A percentile compares a stretch with the other conserved stretches of the same genome.
Evolutionary conservation across 441 rosid genomes (phyloP).

Genomic region (Gossypium schwendimanii): DNA sequence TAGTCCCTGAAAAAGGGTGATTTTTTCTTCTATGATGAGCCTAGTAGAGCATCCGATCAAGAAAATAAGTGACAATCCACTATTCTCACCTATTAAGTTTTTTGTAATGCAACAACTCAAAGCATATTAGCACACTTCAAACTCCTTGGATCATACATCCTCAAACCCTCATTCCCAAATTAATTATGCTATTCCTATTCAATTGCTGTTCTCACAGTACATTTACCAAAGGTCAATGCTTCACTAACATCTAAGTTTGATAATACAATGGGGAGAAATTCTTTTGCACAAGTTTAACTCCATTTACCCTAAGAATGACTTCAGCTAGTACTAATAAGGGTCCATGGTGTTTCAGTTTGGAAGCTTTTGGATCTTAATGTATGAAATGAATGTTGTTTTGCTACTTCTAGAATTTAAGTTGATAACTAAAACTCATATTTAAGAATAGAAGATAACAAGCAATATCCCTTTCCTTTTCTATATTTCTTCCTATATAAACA

Average conservation of each 20-base stretch:
- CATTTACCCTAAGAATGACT: background rate
- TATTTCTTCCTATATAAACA: too few relatives aligned
- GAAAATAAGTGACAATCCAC: background rate
- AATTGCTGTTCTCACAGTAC: background rate
- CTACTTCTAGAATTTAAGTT: background rate
- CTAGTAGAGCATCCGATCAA: background rate
- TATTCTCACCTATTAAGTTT: background rate
- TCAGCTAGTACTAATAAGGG: background rate
- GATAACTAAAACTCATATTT: background rate
- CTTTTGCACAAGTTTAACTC: background rate
- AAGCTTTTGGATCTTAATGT: background rate
- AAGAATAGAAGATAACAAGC: background rate
- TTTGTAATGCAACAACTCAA: too few relatives aligned
- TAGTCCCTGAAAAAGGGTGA: too few relatives aligned
- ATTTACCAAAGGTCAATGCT: background rate
- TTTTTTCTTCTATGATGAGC: background rate
- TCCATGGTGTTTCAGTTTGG: background rate
- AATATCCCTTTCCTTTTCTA: background rate
- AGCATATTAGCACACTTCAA: background rate
- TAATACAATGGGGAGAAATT: background rate
- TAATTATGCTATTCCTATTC: background rate
- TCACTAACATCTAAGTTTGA: background rate
- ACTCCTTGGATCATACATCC: background rate
- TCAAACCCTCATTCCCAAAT: background rate
- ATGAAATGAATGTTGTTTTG: background rate